These are phyloP conservation scores for Saccharomycopsis sp. DNA, from an alignment of 805 yeast genomes.

Conservation along the genomic window DNA sequence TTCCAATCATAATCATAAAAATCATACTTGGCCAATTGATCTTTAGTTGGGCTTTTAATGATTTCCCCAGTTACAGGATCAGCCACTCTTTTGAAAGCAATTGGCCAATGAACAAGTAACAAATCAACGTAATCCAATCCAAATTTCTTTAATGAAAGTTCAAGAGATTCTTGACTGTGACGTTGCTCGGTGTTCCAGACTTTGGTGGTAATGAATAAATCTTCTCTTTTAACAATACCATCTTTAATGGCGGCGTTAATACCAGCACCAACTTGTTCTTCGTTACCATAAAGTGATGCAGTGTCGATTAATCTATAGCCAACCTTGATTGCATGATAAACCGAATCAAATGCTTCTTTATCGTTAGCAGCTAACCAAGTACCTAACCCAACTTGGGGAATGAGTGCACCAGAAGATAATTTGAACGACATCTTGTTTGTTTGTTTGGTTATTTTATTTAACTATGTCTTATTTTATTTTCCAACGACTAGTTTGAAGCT, in stretches of 20 bases:
- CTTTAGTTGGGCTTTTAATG: neutral
- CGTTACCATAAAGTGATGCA: slow-evolving; percentile 64
- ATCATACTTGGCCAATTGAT: neutral
- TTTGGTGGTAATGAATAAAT: slow-evolving; percentile 66
- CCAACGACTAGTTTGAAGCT: too few species aligned
- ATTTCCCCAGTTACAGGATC: slow-evolving; percentile 28
- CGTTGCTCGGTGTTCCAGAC: slow-evolving; percentile 52
- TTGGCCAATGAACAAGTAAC: slow-evolving; percentile 81
- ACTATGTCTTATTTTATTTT: too few species aligned
- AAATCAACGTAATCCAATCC: slow-evolving; percentile 73
- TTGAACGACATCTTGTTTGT: slow-evolving; percentile 25
- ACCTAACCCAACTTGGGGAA: slow-evolving; percentile 69
- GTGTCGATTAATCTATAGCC: slow-evolving; percentile 79
- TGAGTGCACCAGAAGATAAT: slow-evolving; percentile 54
- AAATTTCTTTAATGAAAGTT: slow-evolving; percentile 52
- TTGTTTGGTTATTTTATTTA: too few species aligned
- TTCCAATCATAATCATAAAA: slow-evolving; percentile 29
- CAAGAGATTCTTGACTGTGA: slow-evolving; percentile 45
- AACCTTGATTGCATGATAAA: slow-evolving; percentile 47
- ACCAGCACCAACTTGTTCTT: slow-evolving; percentile 54
- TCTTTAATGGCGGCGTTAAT: slow-evolving; percentile 42
- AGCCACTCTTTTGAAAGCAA: slow-evolving; percentile 32
- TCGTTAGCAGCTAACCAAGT: slow-evolving; percentile 58
- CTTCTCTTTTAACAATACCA: slow-evolving; percentile 44
- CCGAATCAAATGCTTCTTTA: slow-evolving; percentile 49